phyloP scores from a whole-genome alignment of 371 early-diverging fungal species.

The Lichtheimia ornata region DNA sequence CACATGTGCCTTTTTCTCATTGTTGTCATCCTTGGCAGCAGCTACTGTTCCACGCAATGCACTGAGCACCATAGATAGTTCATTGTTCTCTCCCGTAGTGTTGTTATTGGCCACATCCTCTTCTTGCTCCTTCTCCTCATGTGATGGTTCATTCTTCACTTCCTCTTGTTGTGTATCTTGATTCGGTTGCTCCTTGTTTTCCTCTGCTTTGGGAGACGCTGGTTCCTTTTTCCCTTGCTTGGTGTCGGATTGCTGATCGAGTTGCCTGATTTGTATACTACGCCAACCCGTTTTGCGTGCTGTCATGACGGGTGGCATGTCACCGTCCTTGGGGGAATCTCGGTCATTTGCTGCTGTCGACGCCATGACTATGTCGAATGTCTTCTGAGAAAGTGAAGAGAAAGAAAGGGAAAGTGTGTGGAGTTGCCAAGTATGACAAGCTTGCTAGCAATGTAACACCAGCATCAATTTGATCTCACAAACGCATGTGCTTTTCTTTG shows the following conservation, averaged over 20 bases:
- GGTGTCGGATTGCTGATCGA: neutral
- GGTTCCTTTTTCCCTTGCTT: slow-evolving; percentile 9
- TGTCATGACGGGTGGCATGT: slow-evolving; percentile 10
- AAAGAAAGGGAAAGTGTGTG: slow-evolving; percentile 1
- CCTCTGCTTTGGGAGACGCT: neutral
- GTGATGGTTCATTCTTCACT: slow-evolving; percentile 1
- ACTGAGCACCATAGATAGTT: slow-evolving; percentile 17
- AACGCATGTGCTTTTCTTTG: neutral
- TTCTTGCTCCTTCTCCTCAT: neutral
- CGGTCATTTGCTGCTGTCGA: slow-evolving; percentile 8
- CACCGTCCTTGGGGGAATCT: neutral
- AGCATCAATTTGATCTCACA: neutral
- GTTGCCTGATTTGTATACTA: slow-evolving; percentile 8
- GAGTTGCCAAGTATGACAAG: slow-evolving; percentile 3
- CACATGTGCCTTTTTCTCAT: neutral
- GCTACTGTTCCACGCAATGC: slow-evolving; percentile 19
- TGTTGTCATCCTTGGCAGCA: neutral
- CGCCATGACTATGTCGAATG: slow-evolving; percentile 7
- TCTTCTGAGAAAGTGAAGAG: slow-evolving; percentile 1
- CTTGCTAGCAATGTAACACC: neutral
- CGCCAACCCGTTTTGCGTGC: slow-evolving; percentile 16
- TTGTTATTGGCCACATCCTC: neutral
- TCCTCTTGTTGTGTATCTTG: neutral
- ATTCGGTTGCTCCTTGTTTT: neutral
- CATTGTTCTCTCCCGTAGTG: neutral